A percentile compares a stretch with the other conserved stretches of the same genome.
These are phyloP conservation scores for Salix brachista DNA, from an alignment of 345 rosid genomes.

Conservation along the genomic window DNA sequence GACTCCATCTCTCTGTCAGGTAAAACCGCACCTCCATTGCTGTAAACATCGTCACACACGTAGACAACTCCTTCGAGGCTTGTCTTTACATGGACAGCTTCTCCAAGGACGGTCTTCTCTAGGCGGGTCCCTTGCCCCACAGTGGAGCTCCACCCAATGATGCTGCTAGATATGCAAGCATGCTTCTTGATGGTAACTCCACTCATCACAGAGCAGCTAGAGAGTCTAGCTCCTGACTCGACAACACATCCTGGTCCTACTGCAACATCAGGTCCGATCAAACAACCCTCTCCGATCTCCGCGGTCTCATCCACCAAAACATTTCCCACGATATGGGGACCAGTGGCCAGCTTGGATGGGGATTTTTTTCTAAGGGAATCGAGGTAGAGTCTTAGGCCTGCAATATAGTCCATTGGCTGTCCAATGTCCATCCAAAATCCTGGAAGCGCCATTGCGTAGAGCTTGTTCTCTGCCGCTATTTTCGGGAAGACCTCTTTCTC, in stretches of 20 bases:
- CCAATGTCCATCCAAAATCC: slow-evolving; percentile 99
- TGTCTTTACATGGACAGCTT: slow-evolving; percentile 95
- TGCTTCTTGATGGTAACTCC: slow-evolving; percentile 90
- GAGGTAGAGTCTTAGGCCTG: slow-evolving; percentile 78
- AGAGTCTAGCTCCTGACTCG: slow-evolving; percentile 85
- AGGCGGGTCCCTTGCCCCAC: slow-evolving; percentile 87
- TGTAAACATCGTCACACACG: slow-evolving; percentile 83
- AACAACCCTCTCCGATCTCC: slow-evolving; percentile 82
- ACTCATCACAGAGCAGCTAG: slow-evolving; percentile 86
- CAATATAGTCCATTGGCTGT: slow-evolving; percentile 86
- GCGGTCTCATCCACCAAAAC: slow-evolving; percentile 79
- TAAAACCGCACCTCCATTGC: slow-evolving; percentile 83
- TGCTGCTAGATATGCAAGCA: slow-evolving; percentile 81
- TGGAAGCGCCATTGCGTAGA: slow-evolving; percentile 85
- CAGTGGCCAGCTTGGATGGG: slow-evolving; percentile 50
- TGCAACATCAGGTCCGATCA: slow-evolving; percentile 91
- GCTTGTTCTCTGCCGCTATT: slow-evolving; percentile 66
- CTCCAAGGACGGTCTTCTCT: slow-evolving; percentile 92
- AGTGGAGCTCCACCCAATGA: slow-evolving; percentile 91
- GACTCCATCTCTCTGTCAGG: slow-evolving; percentile 92
- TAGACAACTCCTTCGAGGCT: slow-evolving; percentile 89
- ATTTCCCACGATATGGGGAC: slow-evolving; percentile 64
- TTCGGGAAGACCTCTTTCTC: slow-evolving; percentile 91
- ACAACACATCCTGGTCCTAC: slow-evolving; percentile 85
- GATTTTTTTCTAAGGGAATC: slow-evolving; percentile 74